Evolutionary conservation across 805 yeast genomes (phyloP).

Genomic region (Candida andamanensis): DNA sequence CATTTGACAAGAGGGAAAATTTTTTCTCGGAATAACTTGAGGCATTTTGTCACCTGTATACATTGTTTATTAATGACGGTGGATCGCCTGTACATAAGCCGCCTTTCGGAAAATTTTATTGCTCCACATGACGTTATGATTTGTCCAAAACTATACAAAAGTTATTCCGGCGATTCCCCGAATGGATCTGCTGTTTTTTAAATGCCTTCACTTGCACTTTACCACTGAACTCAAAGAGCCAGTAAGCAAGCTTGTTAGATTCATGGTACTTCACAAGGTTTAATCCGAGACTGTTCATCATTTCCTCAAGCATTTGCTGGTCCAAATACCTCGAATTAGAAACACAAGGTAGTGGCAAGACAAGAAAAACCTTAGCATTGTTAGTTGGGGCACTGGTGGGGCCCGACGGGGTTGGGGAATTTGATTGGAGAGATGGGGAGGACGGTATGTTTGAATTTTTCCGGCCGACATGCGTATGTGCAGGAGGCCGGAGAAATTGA

Average conservation of each 20-base stretch:
- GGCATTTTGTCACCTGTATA: too few relatives aligned
- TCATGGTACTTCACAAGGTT: constrained; percentile 41
- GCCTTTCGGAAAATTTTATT: background rate
- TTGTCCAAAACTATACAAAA: too few relatives aligned
- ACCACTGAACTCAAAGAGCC: constrained; percentile 54
- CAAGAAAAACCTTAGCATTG: constrained; percentile 53
- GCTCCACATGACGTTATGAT: too few relatives aligned
- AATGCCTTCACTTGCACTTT: constrained; percentile 6
- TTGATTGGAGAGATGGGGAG: too few relatives aligned
- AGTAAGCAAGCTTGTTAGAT: constrained; percentile 69
- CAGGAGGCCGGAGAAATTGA: constrained; percentile 40
- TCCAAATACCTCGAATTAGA: constrained; percentile 76
- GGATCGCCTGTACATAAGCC: background rate
- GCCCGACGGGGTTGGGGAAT: too few relatives aligned
- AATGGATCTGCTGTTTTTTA: constrained; percentile 46
- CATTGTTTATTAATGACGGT: too few relatives aligned
- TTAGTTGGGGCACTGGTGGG: constrained; percentile 7
- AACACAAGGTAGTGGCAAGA: constrained; percentile 84
- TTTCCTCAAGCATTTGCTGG: constrained; percentile 30
- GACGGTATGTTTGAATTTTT: too few relatives aligned
- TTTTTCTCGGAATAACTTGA: too few relatives aligned
- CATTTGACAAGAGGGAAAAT: too few relatives aligned
- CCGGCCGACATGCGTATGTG: too few relatives aligned
- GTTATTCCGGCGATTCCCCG: constrained; percentile 63
- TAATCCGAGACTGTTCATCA: constrained; percentile 64